Evolutionary conservation across 371 early-diverging fungal genomes (phyloP), one percentile per base, ranked within the genome.

Genomic region (Mycotypha africana): DNA sequence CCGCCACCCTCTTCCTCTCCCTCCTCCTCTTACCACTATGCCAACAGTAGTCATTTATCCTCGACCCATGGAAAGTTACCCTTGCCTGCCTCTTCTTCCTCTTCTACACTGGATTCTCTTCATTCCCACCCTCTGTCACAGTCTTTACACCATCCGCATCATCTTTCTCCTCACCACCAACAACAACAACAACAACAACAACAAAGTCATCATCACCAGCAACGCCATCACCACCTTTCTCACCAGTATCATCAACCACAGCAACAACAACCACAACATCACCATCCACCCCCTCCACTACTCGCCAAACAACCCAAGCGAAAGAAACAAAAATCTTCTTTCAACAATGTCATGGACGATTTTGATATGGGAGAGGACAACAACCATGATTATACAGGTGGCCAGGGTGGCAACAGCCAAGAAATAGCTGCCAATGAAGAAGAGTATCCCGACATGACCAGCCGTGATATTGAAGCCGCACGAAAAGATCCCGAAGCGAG

Each of bases 391-490:
- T n/a, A n/a, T n/a, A n/a, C n/a, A n/a, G n/a, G n/a, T n/a, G n/a
- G n/a, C n/a, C n/a, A n/a, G n/a, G n/a, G n/a, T n/a, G n/a, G n/a
- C n/a, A n/a, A n/a, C n/a, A n/a, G n/a, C n/a, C n/a, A n/a, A n/a
- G n/a, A n/a, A n/a, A n/a, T n/a, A n/a, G n/a, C 54, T 31, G 51
- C 67, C 0, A 62, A 62, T 20, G 67, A 70, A 24, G 60, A 60
- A 16, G 67, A 68, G 26, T 68, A 63, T 34, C 74, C 74, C 0
- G 74, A 69, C 22, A 74, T 74, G 70, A 46, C 60, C 9, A 42
- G 51, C 11, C 60, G 70, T 16, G 75, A 74, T 42, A 61, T 70
- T 7, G 72, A 71, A 51, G 63, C 53, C n/a, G 61, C 62, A 4
- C 35, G 56, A 4, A 49, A 47, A 14, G 66, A 67, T 45, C 62